These are phyloP conservation scores for Sordariomycetes sp. DNA, from an alignment of 2,329 filamentous ascomycete species.

Conservation along the genomic window DNA sequence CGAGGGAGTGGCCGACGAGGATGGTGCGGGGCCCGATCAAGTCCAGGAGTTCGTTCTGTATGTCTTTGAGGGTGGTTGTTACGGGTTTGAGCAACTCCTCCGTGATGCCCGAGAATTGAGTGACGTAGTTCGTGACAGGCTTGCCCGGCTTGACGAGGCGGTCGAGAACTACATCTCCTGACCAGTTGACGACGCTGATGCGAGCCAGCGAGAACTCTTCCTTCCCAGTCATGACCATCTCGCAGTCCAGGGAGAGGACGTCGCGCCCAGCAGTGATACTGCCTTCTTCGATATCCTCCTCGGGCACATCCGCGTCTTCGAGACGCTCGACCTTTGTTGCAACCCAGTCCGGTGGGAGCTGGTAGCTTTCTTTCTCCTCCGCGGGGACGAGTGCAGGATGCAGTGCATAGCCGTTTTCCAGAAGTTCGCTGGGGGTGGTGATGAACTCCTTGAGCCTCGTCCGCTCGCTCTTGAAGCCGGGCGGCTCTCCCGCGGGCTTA, in stretches of 20 bases:
- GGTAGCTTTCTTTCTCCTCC: not conserved
- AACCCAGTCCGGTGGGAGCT: slow-evolving; percentile 58
- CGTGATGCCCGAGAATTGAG: slow-evolving; percentile 86
- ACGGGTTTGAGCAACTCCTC: slow-evolving; percentile 71
- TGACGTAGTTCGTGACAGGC: slow-evolving; percentile 88
- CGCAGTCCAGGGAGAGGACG: slow-evolving; percentile 80
- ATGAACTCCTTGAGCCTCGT: slow-evolving; percentile 78
- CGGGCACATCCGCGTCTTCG: slow-evolving; percentile 57
- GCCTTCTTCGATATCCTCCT: slow-evolving; percentile 63
- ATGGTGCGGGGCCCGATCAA: slow-evolving; percentile 65
- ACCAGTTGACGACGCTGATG: slow-evolving; percentile 80
- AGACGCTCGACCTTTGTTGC: slow-evolving; percentile 60
- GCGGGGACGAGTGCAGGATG: slow-evolving; percentile 59
- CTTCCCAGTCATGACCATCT: slow-evolving; percentile 88
- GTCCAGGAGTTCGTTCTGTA: slow-evolving; percentile 65
- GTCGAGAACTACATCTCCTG: slow-evolving; percentile 72
- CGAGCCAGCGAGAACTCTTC: slow-evolving; percentile 76
- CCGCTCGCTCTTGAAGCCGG: slow-evolving; percentile 61
- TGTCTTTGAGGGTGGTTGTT: slow-evolving; percentile 72
- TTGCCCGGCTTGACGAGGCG: slow-evolving; percentile 84
- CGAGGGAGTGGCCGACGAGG: slow-evolving; percentile 70
- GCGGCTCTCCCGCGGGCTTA: slow-evolving; percentile 51
- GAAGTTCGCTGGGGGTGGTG: slow-evolving; percentile 59
- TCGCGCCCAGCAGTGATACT: slow-evolving; percentile 75
- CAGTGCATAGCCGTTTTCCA: slow-evolving; percentile 72